phyloP scores from a whole-genome alignment of 345 rosid genomes.

The Stellera chamaejasme region DNA sequence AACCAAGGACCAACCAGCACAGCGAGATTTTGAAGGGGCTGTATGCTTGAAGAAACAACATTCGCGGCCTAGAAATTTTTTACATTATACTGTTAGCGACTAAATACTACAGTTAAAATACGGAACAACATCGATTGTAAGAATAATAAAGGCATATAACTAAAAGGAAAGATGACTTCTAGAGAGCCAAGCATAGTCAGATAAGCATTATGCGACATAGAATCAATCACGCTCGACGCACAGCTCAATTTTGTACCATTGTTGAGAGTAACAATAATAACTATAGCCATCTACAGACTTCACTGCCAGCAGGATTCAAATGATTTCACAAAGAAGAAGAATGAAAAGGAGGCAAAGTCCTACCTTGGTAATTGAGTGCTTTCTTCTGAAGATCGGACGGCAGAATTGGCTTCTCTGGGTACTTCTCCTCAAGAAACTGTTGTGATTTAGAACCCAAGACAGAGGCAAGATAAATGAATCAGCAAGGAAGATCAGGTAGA shows the following conservation, averaged over 20 bases:
- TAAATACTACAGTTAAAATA: background rate
- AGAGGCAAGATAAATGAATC: background rate
- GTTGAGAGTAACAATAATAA: background rate
- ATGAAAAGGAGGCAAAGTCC: background rate
- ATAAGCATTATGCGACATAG: too few species aligned
- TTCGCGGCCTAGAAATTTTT: constrained; percentile 43
- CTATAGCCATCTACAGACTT: background rate
- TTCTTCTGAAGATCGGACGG: constrained; percentile 52
- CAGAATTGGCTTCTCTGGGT: constrained; percentile 59
- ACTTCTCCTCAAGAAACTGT: constrained; percentile 82
- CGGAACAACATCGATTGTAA: background rate
- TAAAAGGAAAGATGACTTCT: background rate
- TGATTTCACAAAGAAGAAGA: background rate
- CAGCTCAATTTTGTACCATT: too few species aligned
- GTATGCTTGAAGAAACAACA: constrained; percentile 71
- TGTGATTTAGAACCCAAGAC: background rate
- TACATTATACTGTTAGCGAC: background rate
- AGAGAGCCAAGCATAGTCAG: background rate
- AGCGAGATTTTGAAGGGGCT: constrained; percentile 64
- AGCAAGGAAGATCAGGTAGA: background rate
- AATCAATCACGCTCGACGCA: too few species aligned
- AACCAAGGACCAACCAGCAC: constrained; percentile 26
- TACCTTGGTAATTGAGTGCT: constrained; percentile 67
- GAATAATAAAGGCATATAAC: background rate
- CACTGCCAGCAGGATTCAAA: background rate